Evolutionary conservation across 768 basidiomycete genomes (phyloP).

Genomic region (Pholiota molesta): DNA sequence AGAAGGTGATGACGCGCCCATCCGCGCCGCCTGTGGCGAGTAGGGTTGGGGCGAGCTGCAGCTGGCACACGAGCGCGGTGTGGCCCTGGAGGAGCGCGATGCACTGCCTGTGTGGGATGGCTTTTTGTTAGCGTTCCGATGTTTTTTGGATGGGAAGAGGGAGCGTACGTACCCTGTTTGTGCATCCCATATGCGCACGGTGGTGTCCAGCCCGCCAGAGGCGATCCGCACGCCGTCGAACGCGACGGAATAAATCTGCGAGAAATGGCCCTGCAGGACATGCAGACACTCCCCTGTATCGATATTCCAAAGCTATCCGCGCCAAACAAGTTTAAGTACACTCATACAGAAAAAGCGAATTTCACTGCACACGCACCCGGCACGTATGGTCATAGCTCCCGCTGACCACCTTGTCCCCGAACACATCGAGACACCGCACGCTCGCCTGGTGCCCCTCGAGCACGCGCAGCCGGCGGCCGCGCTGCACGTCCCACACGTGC

Average conservation of each 20-base stretch:
- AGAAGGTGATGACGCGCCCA: constrained; percentile 63
- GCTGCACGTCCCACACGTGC: constrained; percentile 92
- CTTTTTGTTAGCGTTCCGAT: too few relatives aligned
- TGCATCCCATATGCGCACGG: constrained; percentile 89
- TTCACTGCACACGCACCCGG: constrained; percentile 51
- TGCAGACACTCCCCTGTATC: constrained; percentile 89
- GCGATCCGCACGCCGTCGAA: constrained; percentile 85
- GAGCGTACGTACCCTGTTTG: constrained; percentile 68
- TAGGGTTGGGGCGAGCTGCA: constrained; percentile 70
- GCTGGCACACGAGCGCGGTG: constrained; percentile 89
- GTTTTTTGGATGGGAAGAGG: too few relatives aligned
- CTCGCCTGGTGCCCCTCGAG: constrained; percentile 79
- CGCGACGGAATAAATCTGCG: constrained; percentile 90
- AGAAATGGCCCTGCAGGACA: constrained; percentile 79
- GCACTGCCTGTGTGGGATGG: constrained; percentile 56
- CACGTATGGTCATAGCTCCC: constrained; percentile 93
- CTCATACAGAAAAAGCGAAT: too few relatives aligned
- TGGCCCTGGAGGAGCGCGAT: constrained; percentile 88
- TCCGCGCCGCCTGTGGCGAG: constrained; percentile 89
- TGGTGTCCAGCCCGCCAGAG: constrained; percentile 92
- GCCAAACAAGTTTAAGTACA: too few relatives aligned
- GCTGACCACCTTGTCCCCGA: constrained; percentile 81
- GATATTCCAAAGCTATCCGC: constrained; percentile 78
- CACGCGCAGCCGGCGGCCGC: constrained; percentile 64
- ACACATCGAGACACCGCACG: constrained; percentile 89